Evolutionary conservation across 2,329 filamentous ascomycete genomes (phyloP).

Genomic region (Exophiala viscosa): DNA sequence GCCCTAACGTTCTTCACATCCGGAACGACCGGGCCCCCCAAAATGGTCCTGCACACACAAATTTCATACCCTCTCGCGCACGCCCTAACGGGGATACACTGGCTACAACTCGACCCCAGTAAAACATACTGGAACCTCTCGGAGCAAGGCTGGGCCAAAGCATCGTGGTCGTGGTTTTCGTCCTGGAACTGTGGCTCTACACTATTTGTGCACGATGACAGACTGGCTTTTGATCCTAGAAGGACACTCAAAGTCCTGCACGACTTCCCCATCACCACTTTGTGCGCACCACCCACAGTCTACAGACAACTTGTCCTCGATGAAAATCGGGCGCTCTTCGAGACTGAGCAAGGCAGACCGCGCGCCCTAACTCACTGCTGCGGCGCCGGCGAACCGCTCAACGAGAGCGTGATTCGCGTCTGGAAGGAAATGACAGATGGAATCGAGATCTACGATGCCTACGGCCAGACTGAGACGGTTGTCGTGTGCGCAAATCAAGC

Average conservation of each 20-base stretch:
- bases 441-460: constrained; percentile 40
- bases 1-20: constrained; percentile 41
- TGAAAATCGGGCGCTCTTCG: constrained; percentile 31
- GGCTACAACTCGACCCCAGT: constrained; percentile 36
- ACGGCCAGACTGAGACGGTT: constrained; percentile 42
- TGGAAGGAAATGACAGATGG: constrained; percentile 36
- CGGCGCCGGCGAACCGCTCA: constrained; percentile 40
- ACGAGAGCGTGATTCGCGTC: constrained; percentile 38
- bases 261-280: constrained; percentile 39
- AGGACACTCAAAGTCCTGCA: constrained; percentile 35
- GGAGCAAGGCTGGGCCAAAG: constrained; percentile 44
- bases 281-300: constrained; percentile 41
- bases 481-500: constrained; percentile 40
- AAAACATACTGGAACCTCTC: constrained; percentile 40
- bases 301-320: constrained; percentile 40
- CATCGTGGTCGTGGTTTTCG: constrained; percentile 40
- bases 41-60: constrained; percentile 42
- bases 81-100: constrained; percentile 39
- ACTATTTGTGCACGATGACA: constrained; percentile 41
- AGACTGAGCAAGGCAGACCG: constrained; percentile 25
- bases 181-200: constrained; percentile 41
- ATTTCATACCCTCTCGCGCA: constrained; percentile 41
- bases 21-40: constrained; percentile 40
- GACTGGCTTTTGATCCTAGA: constrained; percentile 33
- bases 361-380: constrained; percentile 36